Percentiles rank a stretch among this genome's conserved stretches.
Conservation (phyloP, 1,284 basidiomycete genomes). For the Polyporus tsugae region DNA sequence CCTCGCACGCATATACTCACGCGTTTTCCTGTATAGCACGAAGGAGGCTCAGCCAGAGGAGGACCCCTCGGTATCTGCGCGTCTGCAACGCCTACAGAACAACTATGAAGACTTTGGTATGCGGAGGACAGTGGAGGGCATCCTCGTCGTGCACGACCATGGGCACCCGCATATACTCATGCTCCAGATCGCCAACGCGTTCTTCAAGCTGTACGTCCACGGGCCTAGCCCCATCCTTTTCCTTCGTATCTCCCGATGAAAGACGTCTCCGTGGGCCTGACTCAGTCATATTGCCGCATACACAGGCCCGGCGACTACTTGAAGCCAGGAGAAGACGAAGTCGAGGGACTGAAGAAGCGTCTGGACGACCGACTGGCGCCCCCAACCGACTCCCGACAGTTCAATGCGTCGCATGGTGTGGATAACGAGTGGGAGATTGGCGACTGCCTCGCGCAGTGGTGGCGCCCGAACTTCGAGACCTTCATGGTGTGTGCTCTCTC, state of each 20-base stretch:
- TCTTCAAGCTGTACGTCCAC: conserved; percentile 92
- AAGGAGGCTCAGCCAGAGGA: conserved; percentile 97
- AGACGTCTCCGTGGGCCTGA: background rate
- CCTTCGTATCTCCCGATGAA: conserved; percentile 4
- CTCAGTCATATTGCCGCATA: background rate
- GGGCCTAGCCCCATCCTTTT: conserved; percentile 6
- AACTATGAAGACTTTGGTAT: conserved; percentile 98
- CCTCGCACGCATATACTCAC: background rate
- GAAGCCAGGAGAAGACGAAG: conserved; percentile 94
- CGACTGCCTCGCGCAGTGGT: conserved; percentile 96
- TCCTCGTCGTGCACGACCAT: conserved; percentile 94
- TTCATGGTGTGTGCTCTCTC: conserved; percentile 81
- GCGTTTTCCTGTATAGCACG: conserved; percentile 59
- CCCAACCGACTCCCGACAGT: conserved; percentile 67
- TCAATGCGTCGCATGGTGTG: conserved; percentile 75
- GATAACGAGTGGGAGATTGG: conserved; percentile 96
- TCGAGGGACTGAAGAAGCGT: conserved; percentile 87
- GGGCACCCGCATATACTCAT: conserved; percentile 96
- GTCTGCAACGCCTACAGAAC: conserved; percentile 89
- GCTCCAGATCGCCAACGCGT: conserved; percentile 98
- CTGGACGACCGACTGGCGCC: conserved; percentile 91
- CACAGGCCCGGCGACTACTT: conserved; percentile 96
- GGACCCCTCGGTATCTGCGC: conserved; percentile 92
- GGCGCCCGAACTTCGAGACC: conserved; percentile 96
- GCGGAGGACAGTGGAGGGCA: conserved; percentile 94